A percentile compares a stretch with the other conserved stretches of the same genome.
Conservation (phyloP, 2,329 filamentous ascomycete species). For the Colletotrichum aenigma region DNA sequence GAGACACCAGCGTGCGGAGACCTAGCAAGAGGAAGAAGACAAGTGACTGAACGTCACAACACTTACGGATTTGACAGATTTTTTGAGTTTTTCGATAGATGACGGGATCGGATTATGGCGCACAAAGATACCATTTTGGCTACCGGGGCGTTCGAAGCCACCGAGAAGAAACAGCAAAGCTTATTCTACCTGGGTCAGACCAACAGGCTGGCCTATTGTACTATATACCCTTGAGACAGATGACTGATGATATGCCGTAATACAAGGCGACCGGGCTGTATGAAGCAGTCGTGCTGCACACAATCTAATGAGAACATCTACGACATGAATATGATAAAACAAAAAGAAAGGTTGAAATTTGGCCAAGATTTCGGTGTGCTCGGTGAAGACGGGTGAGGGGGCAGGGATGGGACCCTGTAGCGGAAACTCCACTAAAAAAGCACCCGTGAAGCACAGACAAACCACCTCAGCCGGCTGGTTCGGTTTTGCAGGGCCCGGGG, state of each 20-base stretch:
- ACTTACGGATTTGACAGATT: neutral
- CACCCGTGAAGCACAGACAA: constrained; percentile 10
- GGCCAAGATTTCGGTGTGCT: neutral
- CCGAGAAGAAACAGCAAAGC: neutral
- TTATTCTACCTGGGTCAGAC: neutral
- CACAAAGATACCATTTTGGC: neutral
- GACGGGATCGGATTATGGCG: neutral
- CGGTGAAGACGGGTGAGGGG: neutral
- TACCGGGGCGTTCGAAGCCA: neutral
- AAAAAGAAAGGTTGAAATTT: neutral
- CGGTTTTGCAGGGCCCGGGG: neutral
- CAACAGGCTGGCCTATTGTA: neutral
- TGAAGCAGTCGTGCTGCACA: neutral
- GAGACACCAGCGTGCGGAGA: constrained; percentile 35
- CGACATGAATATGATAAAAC: neutral
- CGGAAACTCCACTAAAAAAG: constrained; percentile 4
- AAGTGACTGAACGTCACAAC: constrained; percentile 23
- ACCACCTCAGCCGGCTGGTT: neutral
- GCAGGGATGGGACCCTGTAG: constrained; percentile 6
- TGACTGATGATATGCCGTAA: neutral
- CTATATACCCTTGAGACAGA: neutral
- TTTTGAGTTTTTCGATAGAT: neutral
- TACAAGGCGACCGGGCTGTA: neutral
- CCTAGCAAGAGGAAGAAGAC: constrained; percentile 53
- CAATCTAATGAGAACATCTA: neutral